Base-by-base conservation (phyloP, 1,284 basidiomycete species). In the Hemileia vastatrix region DNA sequence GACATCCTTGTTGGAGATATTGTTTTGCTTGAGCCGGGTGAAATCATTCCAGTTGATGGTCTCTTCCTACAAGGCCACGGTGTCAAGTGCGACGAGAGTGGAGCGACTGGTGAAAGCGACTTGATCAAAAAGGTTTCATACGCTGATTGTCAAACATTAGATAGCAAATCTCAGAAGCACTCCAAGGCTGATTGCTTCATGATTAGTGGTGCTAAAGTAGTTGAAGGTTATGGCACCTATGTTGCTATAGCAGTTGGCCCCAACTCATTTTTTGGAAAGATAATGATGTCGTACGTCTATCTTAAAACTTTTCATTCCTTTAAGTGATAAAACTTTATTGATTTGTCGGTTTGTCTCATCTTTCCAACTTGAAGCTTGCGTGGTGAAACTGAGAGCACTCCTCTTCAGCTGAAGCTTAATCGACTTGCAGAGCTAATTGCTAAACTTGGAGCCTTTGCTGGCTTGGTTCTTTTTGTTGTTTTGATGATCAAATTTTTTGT, bases 381-480 rank as follows among this genome's bases (percentile, higher is more conserved):
- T 45, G 84, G 84, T 8, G 88, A 90, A 57, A 74, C 85, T 1
- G 90, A 92, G 72, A 84, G 85, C 67, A 97, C 95, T 0, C 95
- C 94, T 0, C 81, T 67, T 49, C 66, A 67, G 36, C 50, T 49
- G 18, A 64, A 67, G 43, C 44, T 67, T 11, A 65, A 64, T 33
- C 54, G 50, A 15, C 47, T 67, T 9, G 66, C 66, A 13, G 66
- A 67, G 52, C 48, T 53, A 1, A 67, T 67, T 19, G 66, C 66
- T 23, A 67, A 67, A 54, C 36, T 67, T 13, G 66, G 64, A 18
- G 60, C 59, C 15, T 45, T 65, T 2, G 66, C 66, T 31, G 66
- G 66, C 18, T 57, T 51, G 33, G 31, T 67, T 18, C 54, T 67
- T n/a, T 65, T 67, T 40, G 50, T 57, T 11, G 56, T 52, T n/a